These are phyloP conservation scores for Bipolaris victoriae DNA, from an alignment of 2,329 filamentous ascomycete genomes.

Conservation along the genomic window DNA sequence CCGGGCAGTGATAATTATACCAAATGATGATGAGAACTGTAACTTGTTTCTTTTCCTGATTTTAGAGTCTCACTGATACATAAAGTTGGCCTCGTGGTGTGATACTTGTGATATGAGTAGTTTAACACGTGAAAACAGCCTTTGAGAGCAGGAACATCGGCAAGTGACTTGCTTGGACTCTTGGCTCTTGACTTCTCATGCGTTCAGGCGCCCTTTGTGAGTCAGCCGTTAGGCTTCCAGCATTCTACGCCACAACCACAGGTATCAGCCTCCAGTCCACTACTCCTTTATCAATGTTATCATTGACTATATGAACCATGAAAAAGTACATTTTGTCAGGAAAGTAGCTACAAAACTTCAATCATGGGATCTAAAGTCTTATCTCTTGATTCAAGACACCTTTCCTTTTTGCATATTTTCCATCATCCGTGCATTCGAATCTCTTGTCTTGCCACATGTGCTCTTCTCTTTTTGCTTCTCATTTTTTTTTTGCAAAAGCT, in stretches of 20 bases:
- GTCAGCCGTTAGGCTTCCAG: background rate
- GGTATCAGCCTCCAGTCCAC: background rate
- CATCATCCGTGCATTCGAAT: background rate
- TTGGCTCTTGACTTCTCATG: background rate
- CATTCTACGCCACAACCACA: background rate
- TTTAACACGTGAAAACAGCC: background rate
- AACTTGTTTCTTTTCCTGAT: background rate
- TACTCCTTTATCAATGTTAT: background rate
- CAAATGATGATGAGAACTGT: background rate
- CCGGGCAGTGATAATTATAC: slow-evolving; percentile 1
- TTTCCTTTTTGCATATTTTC: background rate
- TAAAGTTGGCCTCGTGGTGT: background rate
- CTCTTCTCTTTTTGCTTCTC: background rate
- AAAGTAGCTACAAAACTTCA: slow-evolving; percentile 1
- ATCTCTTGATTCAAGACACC: background rate
- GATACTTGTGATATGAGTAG: background rate
- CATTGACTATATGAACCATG: background rate
- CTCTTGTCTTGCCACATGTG: background rate
- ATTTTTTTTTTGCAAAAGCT: background rate
- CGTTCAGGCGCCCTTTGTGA: background rate
- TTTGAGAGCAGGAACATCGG: background rate
- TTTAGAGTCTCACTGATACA: background rate
- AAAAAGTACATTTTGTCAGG: background rate
- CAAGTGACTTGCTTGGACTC: background rate
- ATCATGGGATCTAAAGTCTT: background rate